phyloP scores from a whole-genome alignment of 2,329 filamentous ascomycete species.

The Penicillium sp. region DNA sequence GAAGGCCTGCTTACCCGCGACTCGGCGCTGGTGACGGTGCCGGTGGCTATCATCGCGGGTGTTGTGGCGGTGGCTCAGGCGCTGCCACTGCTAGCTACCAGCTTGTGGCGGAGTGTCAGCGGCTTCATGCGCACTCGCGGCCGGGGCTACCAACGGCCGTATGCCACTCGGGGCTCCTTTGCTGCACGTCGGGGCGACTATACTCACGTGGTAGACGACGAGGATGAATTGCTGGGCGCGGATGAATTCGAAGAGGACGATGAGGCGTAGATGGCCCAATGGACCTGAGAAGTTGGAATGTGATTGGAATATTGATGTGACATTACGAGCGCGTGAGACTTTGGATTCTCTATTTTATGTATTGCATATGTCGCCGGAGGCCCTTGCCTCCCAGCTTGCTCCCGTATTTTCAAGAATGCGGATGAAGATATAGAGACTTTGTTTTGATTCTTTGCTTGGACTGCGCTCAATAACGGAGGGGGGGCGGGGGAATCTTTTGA shows the following conservation, averaged over 20 bases:
- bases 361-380: conserved; percentile 7
- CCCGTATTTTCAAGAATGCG: not conserved
- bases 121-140: conserved; percentile 49
- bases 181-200: conserved; percentile 85
- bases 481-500: not conserved
- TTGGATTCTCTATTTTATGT: conserved; percentile 1
- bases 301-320: conserved; percentile 17
- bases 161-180: conserved; percentile 87
- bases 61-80: conserved; percentile 72
- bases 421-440: conserved; percentile 1
- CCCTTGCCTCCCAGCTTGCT: not conserved
- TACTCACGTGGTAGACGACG: conserved; percentile 82
- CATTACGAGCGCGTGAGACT: conserved; percentile 18
- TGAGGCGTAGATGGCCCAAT: conserved; percentile 29
- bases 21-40: conserved; percentile 75
- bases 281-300: not conserved
- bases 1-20: conserved; percentile 62
- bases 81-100: conserved; percentile 68
- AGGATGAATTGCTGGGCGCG: conserved; percentile 80
- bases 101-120: conserved; percentile 67
- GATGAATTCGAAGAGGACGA: conserved; percentile 91
- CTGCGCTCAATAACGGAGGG: not conserved
- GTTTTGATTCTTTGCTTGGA: not conserved
- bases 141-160: conserved; percentile 62
- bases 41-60: conserved; percentile 76